Conservation (phyloP, 805 yeast species). For the Candida dajiaensis region DNA sequence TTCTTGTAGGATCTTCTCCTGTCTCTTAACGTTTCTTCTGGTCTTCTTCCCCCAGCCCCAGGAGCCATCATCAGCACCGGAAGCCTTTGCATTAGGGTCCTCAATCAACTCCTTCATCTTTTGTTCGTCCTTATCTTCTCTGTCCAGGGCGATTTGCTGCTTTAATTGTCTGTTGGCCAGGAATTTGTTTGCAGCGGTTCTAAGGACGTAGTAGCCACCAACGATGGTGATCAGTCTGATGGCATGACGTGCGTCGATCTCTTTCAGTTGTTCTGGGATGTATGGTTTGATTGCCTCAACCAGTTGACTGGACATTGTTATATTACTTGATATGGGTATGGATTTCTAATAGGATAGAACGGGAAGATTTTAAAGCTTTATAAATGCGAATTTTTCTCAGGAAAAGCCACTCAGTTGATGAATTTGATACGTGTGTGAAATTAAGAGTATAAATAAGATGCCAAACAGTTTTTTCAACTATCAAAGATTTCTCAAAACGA, state of each 20-base stretch:
- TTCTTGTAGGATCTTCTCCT: constrained; percentile 49
- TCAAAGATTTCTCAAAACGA: no score
- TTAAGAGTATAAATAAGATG: no score
- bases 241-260: constrained; percentile 39
- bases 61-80: constrained; percentile 30
- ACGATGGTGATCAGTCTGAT: constrained; percentile 44
- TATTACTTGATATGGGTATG: background rate
- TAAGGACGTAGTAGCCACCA: constrained; percentile 57
- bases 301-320: background rate
- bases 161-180: constrained; percentile 53
- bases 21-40: constrained; percentile 50
- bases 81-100: constrained; percentile 31
- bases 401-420: background rate
- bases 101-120: constrained; percentile 28
- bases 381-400: background rate
- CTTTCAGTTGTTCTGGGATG: constrained; percentile 25
- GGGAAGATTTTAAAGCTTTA: no score
- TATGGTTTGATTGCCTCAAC: constrained; percentile 4
- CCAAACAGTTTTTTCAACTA: no score
- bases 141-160: constrained; percentile 44
- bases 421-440: no score
- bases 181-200: constrained; percentile 51
- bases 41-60: constrained; percentile 85
- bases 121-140: constrained; percentile 32
- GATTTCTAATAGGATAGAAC: background rate